Base-by-base conservation (phyloP, 1,284 basidiomycete species). In the Leccinum pseudoinsigne region DNA sequence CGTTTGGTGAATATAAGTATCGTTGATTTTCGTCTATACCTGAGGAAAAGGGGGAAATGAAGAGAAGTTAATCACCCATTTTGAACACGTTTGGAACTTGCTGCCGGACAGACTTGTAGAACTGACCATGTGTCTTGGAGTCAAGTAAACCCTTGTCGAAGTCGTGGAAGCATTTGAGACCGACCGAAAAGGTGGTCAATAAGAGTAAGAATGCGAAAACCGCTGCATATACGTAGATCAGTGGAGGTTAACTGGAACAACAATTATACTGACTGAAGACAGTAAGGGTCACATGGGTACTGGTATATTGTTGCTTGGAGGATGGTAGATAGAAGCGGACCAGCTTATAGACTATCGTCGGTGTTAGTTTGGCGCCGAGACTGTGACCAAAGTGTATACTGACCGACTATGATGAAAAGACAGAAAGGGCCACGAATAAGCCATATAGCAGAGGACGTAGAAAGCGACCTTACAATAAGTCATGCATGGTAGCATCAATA, bases 71-170 rank as follows among this genome's bases (percentile, higher is more conserved):
- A 79, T 77, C 73, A 79, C 76, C 74, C 66, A 69, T 72, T 65
- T 75, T 72, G 38, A 74, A 64, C 54, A 66, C 62, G 3, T 70
- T 60, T 59, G 57, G 26, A 60, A 57, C 62, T 66, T 72, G 72
- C 63, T 71, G 71, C 67, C 68, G 68, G 60, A 79, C 72, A 70
- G 74, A 77, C 64, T 64, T 71, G 72, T 78, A 77, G 21, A 74
- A 82, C 89, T 84, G 78, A 92, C 91, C 86, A 69, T 87, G 83
- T 65, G 84, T 81, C 80, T 93, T 93, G 59, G 90, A 88, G 26
- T 80, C 76, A 55, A 81, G 78, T 31, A 93, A 78, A 31, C 92
- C 91, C 73, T 86, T 86, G 76, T 90, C 87, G 70, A 93, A 93
- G 77, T 93, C 91, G 55, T 82, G 74, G 77, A 92, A 90, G 72